These are phyloP conservation scores for Sisymbrium irio DNA, from an alignment of 345 rosid genomes.

Conservation along the genomic window DNA sequence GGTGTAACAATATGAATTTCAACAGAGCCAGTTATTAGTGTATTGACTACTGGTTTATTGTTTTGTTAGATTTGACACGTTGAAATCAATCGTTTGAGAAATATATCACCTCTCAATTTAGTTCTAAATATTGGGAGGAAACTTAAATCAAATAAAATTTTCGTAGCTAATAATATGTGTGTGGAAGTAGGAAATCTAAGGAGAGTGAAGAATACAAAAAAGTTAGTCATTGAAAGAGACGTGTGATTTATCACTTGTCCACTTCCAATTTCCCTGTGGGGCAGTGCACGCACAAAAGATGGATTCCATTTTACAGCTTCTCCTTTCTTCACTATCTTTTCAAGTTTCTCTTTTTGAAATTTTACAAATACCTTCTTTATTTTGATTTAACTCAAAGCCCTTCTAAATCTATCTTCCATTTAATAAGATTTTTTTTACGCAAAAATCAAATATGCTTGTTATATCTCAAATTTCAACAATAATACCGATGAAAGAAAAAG, in stretches of 20 bases:
- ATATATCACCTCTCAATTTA: conserved; percentile 5
- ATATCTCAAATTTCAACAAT: background rate
- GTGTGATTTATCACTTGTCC: conserved; percentile 52
- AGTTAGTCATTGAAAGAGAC: conserved; percentile 55
- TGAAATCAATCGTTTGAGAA: background rate
- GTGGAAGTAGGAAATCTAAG: conserved; percentile 23
- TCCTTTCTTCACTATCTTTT: conserved; percentile 54
- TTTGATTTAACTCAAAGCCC: background rate
- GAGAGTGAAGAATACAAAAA: conserved; percentile 27
- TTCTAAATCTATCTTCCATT: background rate
- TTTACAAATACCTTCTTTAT: background rate
- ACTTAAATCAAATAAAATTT: conserved; percentile 11
- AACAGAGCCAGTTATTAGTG: background rate
- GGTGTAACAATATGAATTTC: background rate
- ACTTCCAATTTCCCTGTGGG: conserved; percentile 62
- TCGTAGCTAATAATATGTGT: conserved; percentile 12
- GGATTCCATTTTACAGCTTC: conserved; percentile 47
- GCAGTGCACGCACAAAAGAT: conserved; percentile 79
- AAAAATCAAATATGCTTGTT: background rate
- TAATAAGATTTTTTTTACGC: background rate
- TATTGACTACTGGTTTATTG: background rate
- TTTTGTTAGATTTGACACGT: background rate
- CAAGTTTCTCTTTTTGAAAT: conserved; percentile 24
- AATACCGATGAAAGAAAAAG: too few relatives aligned
- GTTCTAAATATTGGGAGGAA: background rate